A percentile compares a stretch with the other conserved stretches of the same genome.
These are phyloP conservation scores for Neofusicoccum sp. DNA, from an alignment of 2,329 filamentous ascomycete genomes.

Conservation along the genomic window DNA sequence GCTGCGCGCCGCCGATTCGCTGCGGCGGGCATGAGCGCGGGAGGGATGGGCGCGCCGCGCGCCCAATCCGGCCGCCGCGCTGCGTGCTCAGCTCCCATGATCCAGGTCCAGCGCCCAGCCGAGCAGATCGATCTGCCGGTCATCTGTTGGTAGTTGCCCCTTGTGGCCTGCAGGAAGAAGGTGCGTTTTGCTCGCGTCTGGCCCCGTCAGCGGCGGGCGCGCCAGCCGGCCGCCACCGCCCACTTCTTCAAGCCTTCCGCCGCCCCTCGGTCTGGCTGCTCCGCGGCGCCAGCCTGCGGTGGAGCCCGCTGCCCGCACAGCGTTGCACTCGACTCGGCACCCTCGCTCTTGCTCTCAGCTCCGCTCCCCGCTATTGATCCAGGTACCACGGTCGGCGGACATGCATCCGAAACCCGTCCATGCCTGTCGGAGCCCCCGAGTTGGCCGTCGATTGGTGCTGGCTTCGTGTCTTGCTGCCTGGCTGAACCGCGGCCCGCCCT, in stretches of 20 bases:
- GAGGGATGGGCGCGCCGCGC: not conserved
- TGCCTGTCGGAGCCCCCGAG: not conserved
- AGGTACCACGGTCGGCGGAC: not conserved
- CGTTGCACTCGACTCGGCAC: no score
- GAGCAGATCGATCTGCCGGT: conserved; percentile 11
- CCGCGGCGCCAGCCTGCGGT: no score
- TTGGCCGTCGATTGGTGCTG: not conserved
- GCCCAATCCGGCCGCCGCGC: not conserved
- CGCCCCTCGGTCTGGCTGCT: not conserved
- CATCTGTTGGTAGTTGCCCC: not conserved
- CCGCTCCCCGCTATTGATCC: not conserved
- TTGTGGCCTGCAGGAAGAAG: not conserved
- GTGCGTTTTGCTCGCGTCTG: not conserved
- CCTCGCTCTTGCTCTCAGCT: not conserved
- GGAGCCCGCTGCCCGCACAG: no score
- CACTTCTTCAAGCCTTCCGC: conserved; percentile 2
- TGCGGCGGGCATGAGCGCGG: conserved; percentile 5
- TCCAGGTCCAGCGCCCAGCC: conserved; percentile 1
- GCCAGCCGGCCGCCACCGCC: conserved; percentile 7
- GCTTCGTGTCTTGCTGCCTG: not conserved
- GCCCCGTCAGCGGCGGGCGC: not conserved
- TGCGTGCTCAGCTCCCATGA: not conserved
- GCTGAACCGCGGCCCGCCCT: not conserved
- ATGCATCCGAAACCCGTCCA: not conserved
- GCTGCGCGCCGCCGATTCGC: not conserved